Conservation (phyloP, 2,329 filamentous ascomycete genomes). For the Cadophora gregata region DNA sequence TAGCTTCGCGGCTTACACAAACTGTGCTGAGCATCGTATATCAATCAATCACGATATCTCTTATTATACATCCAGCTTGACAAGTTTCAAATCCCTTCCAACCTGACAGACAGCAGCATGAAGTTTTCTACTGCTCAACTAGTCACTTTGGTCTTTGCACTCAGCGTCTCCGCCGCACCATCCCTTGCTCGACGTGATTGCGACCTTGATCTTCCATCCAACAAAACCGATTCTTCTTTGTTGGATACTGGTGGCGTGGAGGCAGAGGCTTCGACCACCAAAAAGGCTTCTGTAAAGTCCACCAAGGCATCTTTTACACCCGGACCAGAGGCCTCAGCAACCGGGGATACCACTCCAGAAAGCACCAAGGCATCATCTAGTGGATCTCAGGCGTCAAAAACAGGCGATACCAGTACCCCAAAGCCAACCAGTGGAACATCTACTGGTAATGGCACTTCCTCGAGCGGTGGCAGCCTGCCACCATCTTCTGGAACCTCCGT, state of each 20-base stretch:
- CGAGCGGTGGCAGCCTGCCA: slow-evolving; percentile 17
- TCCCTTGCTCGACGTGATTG: slow-evolving; percentile 13
- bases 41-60: slow-evolving; percentile 14
- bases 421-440: neutral
- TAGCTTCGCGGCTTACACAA: slow-evolving; percentile 21
- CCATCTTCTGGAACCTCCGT: slow-evolving; percentile 19
- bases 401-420: slow-evolving; percentile 4
- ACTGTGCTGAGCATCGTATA: slow-evolving; percentile 24
- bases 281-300: neutral
- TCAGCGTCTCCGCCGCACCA: slow-evolving; percentile 21
- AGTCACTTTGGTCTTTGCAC: slow-evolving; percentile 19
- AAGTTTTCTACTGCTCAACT: slow-evolving; percentile 22
- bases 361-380: neutral
- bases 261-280: slow-evolving; percentile 8
- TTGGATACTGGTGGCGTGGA: neutral
- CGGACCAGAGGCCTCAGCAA: slow-evolving; percentile 1
- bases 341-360: neutral
- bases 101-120: slow-evolving; percentile 19
- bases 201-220: slow-evolving; percentile 4
- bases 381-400: neutral
- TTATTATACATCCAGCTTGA: neutral
- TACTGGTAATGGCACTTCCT: slow-evolving; percentile 5
- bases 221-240: slow-evolving; percentile 4
- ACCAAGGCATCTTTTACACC: neutral
- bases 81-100: neutral